Evolutionary conservation across 1,139 yeast genomes (phyloP).

Genomic region (Sugiyamaella novakii): DNA sequence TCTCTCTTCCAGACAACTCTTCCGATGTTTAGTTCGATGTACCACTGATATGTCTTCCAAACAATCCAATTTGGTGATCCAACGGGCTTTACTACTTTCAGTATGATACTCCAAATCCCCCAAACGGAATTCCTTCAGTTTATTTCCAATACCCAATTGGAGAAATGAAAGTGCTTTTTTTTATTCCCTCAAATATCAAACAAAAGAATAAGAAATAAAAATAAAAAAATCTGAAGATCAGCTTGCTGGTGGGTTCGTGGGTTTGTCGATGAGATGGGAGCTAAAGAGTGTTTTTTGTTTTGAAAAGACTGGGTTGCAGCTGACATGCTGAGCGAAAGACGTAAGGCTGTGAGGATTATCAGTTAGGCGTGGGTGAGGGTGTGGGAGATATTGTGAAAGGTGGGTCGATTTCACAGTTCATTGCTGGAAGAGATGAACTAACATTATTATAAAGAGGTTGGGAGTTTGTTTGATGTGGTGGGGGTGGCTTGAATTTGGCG

Average conservation of each 20-base stretch:
- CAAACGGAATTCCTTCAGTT: too few relatives aligned
- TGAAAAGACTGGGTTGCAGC: constrained; percentile 11
- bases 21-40: too few relatives aligned
- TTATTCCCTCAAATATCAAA: neutral
- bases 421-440: neutral
- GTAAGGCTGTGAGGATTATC: constrained; percentile 5
- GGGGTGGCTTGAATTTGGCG: too few relatives aligned
- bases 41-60: too few relatives aligned
- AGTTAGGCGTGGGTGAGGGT: neutral
- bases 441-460: constrained; percentile 8
- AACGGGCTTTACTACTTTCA: too few relatives aligned
- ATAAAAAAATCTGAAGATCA: neutral
- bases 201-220: neutral
- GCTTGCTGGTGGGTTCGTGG: neutral
- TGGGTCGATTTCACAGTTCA: too few relatives aligned
- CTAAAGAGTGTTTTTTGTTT: constrained; percentile 7
- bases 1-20: too few relatives aligned
- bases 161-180: too few relatives aligned
- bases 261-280: constrained; percentile 6
- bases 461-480: neutral
- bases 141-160: neutral
- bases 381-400: too few relatives aligned
- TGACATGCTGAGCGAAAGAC: constrained; percentile 1
- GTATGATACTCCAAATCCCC: too few relatives aligned
- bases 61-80: too few relatives aligned